phyloP scores from a whole-genome alignment of 2,329 filamentous ascomycete species.

The Fusarium mexicanum region DNA sequence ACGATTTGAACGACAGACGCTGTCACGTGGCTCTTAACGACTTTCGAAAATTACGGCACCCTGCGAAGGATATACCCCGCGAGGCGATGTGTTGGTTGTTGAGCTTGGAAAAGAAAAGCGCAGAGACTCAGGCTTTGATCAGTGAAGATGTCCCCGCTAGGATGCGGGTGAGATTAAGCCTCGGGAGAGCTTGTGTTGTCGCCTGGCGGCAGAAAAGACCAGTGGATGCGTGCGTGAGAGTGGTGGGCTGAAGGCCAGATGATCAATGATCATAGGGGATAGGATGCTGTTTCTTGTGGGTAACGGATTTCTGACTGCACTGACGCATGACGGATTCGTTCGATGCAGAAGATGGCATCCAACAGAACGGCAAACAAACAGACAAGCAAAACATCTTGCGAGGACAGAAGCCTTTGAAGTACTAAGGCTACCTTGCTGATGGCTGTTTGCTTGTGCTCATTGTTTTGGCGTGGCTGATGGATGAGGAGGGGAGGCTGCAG shows the following conservation, averaged over 20 bases:
- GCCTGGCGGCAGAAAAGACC: slow-evolving; percentile 38
- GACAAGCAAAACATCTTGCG: background rate
- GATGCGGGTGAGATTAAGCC: slow-evolving; percentile 35
- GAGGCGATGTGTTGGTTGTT: slow-evolving; percentile 51
- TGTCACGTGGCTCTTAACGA: slow-evolving; percentile 51
- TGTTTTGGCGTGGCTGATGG: slow-evolving; percentile 39
- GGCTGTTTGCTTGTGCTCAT: slow-evolving; percentile 32
- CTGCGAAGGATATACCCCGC: slow-evolving; percentile 56
- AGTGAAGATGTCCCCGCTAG: slow-evolving; percentile 31
- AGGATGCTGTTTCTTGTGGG: slow-evolving; percentile 40
- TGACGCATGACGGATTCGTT: slow-evolving; percentile 4
- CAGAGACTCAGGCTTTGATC: slow-evolving; percentile 42
- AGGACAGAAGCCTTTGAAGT: slow-evolving; percentile 21
- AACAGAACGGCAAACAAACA: slow-evolving; percentile 37
- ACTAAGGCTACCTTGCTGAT: slow-evolving; percentile 23
- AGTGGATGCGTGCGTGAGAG: slow-evolving; percentile 47
- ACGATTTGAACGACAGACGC: slow-evolving; percentile 49
- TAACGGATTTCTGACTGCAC: slow-evolving; percentile 4
- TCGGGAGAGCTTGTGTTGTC: slow-evolving; percentile 42
- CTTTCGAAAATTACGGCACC: slow-evolving; percentile 49
- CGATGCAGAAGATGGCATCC: slow-evolving; percentile 28
- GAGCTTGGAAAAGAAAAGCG: slow-evolving; percentile 47
- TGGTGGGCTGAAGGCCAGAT: slow-evolving; percentile 48
- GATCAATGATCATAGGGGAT: slow-evolving; percentile 40
- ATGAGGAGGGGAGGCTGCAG: slow-evolving; percentile 40